A percentile compares a stretch with the other conserved stretches of the same genome.
phyloP scores from a whole-genome alignment of 352 stramenopile species.

The Elongisporangium anandrum region DNA sequence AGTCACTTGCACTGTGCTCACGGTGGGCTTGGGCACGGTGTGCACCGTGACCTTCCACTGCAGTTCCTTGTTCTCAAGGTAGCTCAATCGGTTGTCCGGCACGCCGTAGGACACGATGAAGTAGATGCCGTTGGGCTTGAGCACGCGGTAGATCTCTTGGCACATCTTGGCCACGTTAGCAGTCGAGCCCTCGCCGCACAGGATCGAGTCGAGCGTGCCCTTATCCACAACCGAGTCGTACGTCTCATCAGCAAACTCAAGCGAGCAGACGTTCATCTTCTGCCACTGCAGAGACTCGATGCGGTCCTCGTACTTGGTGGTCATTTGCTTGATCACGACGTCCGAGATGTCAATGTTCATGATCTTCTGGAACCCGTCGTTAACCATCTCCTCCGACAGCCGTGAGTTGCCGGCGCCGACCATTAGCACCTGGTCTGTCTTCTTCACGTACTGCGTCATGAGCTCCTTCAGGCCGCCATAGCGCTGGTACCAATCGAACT shows the following conservation, averaged over 20 bases:
- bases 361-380: slow-evolving; percentile 93
- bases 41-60: slow-evolving; percentile 93
- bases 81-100: slow-evolving; percentile 94
- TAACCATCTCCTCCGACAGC: slow-evolving; percentile 94
- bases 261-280: slow-evolving; percentile 92
- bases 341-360: slow-evolving; percentile 96
- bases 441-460: slow-evolving; percentile 91
- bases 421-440: slow-evolving; percentile 93
- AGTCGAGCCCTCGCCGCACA: slow-evolving; percentile 94
- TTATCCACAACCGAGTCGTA: slow-evolving; percentile 95
- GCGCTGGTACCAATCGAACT: slow-evolving; percentile 94
- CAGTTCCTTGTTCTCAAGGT: slow-evolving; percentile 95
- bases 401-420: slow-evolving; percentile 91
- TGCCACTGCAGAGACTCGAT: slow-evolving; percentile 89
- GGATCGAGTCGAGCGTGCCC: slow-evolving; percentile 93
- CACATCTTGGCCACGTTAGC: slow-evolving; percentile 96
- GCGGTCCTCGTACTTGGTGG: slow-evolving; percentile 90
- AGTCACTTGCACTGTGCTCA: slow-evolving; percentile 91
- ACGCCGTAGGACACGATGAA: slow-evolving; percentile 95
- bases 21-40: slow-evolving; percentile 95
- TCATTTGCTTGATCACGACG: slow-evolving; percentile 94
- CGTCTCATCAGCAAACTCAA: slow-evolving; percentile 94
- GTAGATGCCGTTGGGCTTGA: slow-evolving; percentile 94
- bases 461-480: slow-evolving; percentile 90
- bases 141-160: slow-evolving; percentile 90